phyloP scores from a whole-genome alignment of 2,329 filamentous ascomycete genomes.

The Pseudofabraea citricarpa region DNA sequence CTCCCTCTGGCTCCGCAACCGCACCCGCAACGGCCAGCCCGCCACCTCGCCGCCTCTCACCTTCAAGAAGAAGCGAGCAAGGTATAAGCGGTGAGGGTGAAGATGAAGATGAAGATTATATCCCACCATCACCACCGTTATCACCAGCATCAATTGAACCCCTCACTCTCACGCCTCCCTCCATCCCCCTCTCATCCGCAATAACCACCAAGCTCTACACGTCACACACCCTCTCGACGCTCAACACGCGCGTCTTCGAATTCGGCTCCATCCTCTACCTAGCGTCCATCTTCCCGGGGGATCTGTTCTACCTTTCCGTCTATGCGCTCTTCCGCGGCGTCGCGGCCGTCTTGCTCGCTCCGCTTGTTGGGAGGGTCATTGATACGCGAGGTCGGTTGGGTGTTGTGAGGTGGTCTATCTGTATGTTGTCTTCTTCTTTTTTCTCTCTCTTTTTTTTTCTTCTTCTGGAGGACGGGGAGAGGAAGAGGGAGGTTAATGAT shows the following conservation, averaged over 20 bases:
- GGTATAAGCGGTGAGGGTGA: no score
- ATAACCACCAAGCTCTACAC: constrained; percentile 39
- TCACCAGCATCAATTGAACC: no score
- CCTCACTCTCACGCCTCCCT: neutral
- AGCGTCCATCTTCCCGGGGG: constrained; percentile 49
- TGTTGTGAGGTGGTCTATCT: neutral
- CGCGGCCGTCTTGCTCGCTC: constrained; percentile 26
- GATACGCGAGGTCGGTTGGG: neutral
- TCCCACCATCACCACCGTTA: no score
- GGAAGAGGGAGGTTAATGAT: no score
- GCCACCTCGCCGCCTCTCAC: no score
- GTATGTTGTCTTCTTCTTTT: neutral
- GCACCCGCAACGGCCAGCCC: no score
- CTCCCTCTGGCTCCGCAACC: no score
- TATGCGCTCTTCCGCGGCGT: constrained; percentile 60
- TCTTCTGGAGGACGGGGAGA: no score
- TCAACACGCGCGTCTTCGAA: constrained; percentile 61
- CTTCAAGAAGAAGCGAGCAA: no score
- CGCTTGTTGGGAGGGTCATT: neutral
- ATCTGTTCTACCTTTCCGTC: constrained; percentile 61
- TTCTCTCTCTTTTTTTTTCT: no score
- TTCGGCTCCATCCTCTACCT: constrained; percentile 58
- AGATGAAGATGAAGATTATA: no score
- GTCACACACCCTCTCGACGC: constrained; percentile 58
- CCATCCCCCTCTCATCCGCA: neutral